Percentiles rank a stretch among this genome's conserved stretches.
Evolutionary conservation across 306 rosid species (phyloP).

Genomic region (Rosa chinensis): DNA sequence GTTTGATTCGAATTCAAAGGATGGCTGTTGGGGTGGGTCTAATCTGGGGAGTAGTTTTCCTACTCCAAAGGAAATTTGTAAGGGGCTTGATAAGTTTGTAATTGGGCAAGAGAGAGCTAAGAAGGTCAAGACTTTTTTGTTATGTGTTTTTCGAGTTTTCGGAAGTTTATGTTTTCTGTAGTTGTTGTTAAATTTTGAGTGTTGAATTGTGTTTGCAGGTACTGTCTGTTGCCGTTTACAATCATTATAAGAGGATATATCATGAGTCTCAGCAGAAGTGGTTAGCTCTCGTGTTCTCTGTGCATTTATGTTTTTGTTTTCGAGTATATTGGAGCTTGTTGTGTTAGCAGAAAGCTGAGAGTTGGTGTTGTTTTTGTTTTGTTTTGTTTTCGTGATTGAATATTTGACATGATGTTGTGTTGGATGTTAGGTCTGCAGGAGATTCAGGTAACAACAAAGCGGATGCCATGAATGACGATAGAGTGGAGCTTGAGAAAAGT

Average conservation of each 20-base stretch:
- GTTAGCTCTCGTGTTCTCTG: slow-evolving; percentile 45
- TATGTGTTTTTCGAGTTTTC: neutral
- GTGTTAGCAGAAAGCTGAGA: neutral
- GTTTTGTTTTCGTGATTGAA: neutral
- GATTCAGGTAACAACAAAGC: slow-evolving; percentile 48
- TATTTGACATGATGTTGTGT: slow-evolving; percentile 44
- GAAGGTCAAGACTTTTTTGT: slow-evolving; percentile 49
- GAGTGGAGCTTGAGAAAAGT: slow-evolving; percentile 95
- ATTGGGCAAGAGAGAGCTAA: slow-evolving; percentile 97
- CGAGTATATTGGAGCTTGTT: neutral
- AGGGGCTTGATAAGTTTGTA: slow-evolving; percentile 89
- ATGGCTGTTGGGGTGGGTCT: slow-evolving; percentile 88
- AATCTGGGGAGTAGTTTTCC: slow-evolving; percentile 75
- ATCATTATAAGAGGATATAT: slow-evolving; percentile 85
- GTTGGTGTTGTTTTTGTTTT: neutral
- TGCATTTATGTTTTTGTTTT: neutral
- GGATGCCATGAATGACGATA: slow-evolving; percentile 59
- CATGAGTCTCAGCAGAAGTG: slow-evolving; percentile 62
- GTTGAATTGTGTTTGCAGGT: slow-evolving; percentile 49
- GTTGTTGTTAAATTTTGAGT: slow-evolving; percentile 8
- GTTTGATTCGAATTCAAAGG: slow-evolving; percentile 53
- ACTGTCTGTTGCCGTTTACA: slow-evolving; percentile 94
- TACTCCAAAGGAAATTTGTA: slow-evolving; percentile 90
- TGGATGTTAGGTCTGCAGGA: slow-evolving; percentile 79
- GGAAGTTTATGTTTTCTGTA: neutral